A percentile compares a stretch with the other conserved stretches of the same genome.
These are phyloP conservation scores for Fusarium phyllophilum DNA, from an alignment of 2,329 filamentous ascomycete species.

Conservation along the genomic window DNA sequence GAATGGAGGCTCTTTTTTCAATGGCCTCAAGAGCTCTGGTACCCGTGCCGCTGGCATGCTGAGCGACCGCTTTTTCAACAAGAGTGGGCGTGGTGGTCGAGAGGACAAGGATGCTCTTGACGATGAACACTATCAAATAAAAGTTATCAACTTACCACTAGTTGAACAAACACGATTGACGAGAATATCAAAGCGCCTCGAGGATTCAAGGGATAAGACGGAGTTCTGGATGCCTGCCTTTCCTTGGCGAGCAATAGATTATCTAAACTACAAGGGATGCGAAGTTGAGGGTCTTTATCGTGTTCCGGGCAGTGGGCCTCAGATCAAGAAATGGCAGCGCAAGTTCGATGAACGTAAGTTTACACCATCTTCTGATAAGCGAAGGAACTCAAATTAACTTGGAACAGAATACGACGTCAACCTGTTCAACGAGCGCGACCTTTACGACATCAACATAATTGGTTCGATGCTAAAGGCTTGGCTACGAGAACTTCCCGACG, in stretches of 20 bases:
- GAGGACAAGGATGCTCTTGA: constrained; percentile 75
- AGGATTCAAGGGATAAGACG: constrained; percentile 91
- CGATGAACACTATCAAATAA: constrained; percentile 85
- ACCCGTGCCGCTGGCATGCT: constrained; percentile 74
- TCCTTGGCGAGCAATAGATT: constrained; percentile 95
- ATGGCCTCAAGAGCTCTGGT: constrained; percentile 41
- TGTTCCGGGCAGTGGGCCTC: constrained; percentile 87
- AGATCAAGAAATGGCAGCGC: constrained; percentile 93
- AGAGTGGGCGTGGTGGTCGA: constrained; percentile 76
- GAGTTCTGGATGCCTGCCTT: constrained; percentile 99
- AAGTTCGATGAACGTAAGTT: constrained; percentile 83
- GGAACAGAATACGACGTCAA: constrained; percentile 83
- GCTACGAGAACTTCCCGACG: constrained; percentile 93
- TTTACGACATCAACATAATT: constrained; percentile 97
- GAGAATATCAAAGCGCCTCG: constrained; percentile 87
- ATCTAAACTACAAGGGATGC: constrained; percentile 92
- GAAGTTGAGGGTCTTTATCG: constrained; percentile 95
- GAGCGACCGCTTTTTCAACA: constrained; percentile 84
- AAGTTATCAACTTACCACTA: constrained; percentile 85
- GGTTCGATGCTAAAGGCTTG: constrained; percentile 96
- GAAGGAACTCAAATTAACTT: constrained; percentile 7
- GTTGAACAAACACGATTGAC: constrained; percentile 91
- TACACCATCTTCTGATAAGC: neutral
- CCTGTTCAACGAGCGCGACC: constrained; percentile 84
- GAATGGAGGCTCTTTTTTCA: constrained; percentile 57